Percentiles rank a stretch among this genome's conserved stretches.
Conservation (phyloP, 2,329 filamentous ascomycete genomes). For the Aspergillus fructus region DNA sequence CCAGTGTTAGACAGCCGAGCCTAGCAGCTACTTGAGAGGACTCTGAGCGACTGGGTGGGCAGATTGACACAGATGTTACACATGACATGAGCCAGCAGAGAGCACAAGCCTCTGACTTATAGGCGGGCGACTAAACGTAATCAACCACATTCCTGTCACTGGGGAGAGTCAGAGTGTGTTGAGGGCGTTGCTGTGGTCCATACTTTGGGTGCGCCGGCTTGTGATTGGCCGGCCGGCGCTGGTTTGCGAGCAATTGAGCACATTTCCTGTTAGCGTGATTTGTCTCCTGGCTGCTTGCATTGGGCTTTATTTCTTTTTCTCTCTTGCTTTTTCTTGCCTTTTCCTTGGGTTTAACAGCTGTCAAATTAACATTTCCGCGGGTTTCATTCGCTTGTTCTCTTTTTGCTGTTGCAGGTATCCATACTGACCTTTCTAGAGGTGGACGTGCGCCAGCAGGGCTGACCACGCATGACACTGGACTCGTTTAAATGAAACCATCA, state of each 20-base stretch:
- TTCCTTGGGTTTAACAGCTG: not conserved
- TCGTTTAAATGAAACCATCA: not conserved
- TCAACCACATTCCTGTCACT: not conserved
- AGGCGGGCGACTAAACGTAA: not conserved
- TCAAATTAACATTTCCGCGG: not conserved
- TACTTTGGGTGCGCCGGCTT: not conserved
- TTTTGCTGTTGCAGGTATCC: not conserved
- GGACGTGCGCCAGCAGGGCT: not conserved
- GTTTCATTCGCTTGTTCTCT: not conserved
- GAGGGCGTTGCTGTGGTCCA: not conserved
- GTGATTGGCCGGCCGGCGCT: slow-evolving; percentile 15
- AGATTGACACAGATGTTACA: too few species aligned
- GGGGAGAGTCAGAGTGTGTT: not conserved
- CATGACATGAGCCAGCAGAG: too few species aligned
- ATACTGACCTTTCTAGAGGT: too few species aligned
- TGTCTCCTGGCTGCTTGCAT: not conserved
- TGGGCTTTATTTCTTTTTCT: not conserved
- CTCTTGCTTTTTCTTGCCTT: not conserved
- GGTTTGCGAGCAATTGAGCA: slow-evolving; percentile 29
- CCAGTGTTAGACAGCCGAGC: too few species aligned
- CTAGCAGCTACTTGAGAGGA: too few species aligned
- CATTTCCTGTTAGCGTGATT: slow-evolving; percentile 16
- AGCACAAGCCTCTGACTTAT: not conserved
- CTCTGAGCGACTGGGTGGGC: too few species aligned
- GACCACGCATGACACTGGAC: too few species aligned